phyloP scores from a whole-genome alignment of 164 flowering plant species.

The Dillenia suffruticosa region DNA sequence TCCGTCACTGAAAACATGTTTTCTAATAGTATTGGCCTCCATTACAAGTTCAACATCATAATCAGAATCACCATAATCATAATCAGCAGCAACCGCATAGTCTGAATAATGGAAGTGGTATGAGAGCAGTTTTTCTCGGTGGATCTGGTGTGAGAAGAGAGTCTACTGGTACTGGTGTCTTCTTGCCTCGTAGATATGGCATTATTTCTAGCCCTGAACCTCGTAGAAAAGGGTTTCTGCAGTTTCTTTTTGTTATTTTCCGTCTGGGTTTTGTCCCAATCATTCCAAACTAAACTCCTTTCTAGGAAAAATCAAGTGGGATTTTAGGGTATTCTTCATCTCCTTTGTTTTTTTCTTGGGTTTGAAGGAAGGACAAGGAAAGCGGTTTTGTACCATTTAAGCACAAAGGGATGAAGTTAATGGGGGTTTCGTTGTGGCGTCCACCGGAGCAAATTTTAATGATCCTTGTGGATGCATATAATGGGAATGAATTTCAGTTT shows the following conservation, averaged over 20 bases:
- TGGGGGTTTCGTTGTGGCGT: background rate
- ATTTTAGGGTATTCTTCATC: too few species aligned
- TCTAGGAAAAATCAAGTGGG: too few species aligned
- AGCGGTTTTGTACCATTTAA: too few species aligned
- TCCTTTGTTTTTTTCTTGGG: too few species aligned
- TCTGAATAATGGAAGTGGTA: background rate
- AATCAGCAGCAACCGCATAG: slow-evolving; percentile 2
- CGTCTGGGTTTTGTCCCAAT: too few species aligned
- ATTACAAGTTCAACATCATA: slow-evolving; percentile 1
- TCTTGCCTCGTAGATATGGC: slow-evolving; percentile 36
- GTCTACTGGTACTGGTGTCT: slow-evolving; percentile 43
- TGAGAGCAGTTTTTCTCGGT: slow-evolving; percentile 21
- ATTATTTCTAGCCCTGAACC: slow-evolving; percentile 13
- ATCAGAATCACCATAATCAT: slow-evolving; percentile 1
- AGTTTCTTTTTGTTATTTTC: too few species aligned
- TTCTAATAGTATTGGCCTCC: too few species aligned
- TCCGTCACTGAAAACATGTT: too few species aligned
- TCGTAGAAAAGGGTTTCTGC: slow-evolving; percentile 42
- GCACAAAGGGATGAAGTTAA: too few species aligned
- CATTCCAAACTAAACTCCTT: too few species aligned
- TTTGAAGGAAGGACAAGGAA: too few species aligned
- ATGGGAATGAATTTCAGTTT: slow-evolving; percentile 26
- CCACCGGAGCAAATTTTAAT: background rate
- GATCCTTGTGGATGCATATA: slow-evolving; percentile 9
- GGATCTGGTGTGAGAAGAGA: slow-evolving; percentile 21